Conservation (phyloP, 1,284 basidiomycete species). For the Prillingera fragicola region DNA sequence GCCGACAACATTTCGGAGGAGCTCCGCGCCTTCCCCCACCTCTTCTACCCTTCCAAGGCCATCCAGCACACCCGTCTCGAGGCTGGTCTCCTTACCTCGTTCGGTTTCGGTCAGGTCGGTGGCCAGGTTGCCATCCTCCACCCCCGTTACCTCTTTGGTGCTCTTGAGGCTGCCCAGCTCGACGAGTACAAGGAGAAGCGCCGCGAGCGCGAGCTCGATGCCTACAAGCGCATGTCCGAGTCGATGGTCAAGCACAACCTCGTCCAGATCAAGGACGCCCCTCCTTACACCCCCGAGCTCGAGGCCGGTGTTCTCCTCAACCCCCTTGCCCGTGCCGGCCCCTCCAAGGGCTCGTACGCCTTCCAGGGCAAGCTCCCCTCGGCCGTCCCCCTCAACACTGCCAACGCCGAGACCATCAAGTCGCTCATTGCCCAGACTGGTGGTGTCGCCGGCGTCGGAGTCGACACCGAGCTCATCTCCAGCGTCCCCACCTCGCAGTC, state of each 20-base stretch:
- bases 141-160: slow-evolving; percentile 83
- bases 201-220: slow-evolving; percentile 61
- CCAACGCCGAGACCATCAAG: slow-evolving; percentile 64
- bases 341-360: slow-evolving; percentile 79
- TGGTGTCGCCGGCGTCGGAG: slow-evolving; percentile 24
- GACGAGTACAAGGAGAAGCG: slow-evolving; percentile 69
- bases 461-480: slow-evolving; percentile 74
- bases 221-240: slow-evolving; percentile 90
- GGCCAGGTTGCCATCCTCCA: slow-evolving; percentile 84
- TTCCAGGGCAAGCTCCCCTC: slow-evolving; percentile 64
- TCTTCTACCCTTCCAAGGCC: slow-evolving; percentile 95
- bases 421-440: slow-evolving; percentile 47
- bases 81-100: slow-evolving; percentile 89
- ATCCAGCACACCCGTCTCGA: slow-evolving; percentile 90
- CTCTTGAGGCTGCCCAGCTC: slow-evolving; percentile 68
- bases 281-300: slow-evolving; percentile 82
- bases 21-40: slow-evolving; percentile 81
- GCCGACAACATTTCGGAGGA: slow-evolving; percentile 92
- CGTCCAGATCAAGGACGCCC: slow-evolving; percentile 91
- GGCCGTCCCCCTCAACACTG: slow-evolving; percentile 55
- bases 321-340: slow-evolving; percentile 79
- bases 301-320: slow-evolving; percentile 87
- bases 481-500: slow-evolving; percentile 85
- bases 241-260: slow-evolving; percentile 90
- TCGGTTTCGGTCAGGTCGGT: slow-evolving; percentile 99